Conservation (phyloP, 2,329 filamentous ascomycete species). For the Phaeosphaeria sp. region DNA sequence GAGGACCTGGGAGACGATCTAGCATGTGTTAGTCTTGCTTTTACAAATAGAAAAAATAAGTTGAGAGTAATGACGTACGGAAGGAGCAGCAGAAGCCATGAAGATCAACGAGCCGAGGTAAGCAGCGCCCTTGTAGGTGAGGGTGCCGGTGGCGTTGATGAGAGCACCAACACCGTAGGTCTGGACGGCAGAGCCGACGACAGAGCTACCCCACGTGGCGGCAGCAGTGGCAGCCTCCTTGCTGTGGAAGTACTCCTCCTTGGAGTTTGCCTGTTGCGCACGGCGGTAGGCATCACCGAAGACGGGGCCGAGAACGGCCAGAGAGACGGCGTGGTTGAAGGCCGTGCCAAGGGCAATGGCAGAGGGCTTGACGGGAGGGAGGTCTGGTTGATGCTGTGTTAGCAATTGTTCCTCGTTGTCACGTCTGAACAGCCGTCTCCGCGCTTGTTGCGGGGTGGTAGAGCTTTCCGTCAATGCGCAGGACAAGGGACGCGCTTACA, state of each 20-base stretch:
- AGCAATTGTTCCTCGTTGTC: conserved; percentile 16
- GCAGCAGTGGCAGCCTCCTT: conserved; percentile 90
- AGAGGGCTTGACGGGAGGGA: conserved; percentile 92
- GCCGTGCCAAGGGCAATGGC: conserved; percentile 94
- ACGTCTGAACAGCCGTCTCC: conserved; percentile 11
- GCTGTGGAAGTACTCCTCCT: conserved; percentile 94
- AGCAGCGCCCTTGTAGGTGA: conserved; percentile 96
- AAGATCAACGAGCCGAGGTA: conserved; percentile 94
- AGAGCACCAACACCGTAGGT: conserved; percentile 88
- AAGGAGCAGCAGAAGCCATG: conserved; percentile 85
- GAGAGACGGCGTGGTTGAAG: conserved; percentile 93
- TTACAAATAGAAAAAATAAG: no score
- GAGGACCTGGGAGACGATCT: conserved; percentile 88
- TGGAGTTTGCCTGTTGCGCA: conserved; percentile 88
- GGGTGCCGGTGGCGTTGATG: conserved; percentile 87
- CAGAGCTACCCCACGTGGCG: conserved; percentile 86
- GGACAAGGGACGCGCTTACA: conserved; percentile 54
- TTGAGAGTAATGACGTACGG: conserved; percentile 64
- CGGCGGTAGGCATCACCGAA: conserved; percentile 95
- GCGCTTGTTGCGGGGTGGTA: conserved; percentile 17
- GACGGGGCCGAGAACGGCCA: conserved; percentile 84
- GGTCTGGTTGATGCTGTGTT: conserved; percentile 55
- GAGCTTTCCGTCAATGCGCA: neutral
- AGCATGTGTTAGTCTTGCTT: conserved; percentile 24
- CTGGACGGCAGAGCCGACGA: conserved; percentile 87